Evolutionary conservation across 208 protist species (phyloP), one percentile per base, ranked within the genome.

Genomic region (Leishmania amazonensis): DNA sequence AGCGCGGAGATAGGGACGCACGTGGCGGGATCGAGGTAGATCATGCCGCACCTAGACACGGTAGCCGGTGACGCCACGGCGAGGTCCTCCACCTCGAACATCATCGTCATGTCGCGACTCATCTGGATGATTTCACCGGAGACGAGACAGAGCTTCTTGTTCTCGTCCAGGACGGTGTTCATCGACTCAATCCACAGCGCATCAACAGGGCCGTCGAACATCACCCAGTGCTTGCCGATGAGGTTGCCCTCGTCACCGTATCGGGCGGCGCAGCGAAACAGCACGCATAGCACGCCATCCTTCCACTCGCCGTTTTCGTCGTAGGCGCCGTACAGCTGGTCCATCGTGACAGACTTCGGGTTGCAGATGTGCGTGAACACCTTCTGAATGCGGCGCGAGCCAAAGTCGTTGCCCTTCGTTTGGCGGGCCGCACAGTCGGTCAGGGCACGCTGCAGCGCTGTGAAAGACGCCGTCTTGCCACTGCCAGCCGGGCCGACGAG

Each of bases 341-440:
- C 98, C 98, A 99, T 99, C 35, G 97, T 99, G 60, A 99, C 98
- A 60, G 97, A 93, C 88, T 99, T 99, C 11, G 99, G 98, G 87
- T 99, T 99, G 81, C 99, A 97, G 60, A 98, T 94, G 85, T 98
- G 95, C 35, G 90, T 98, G 81, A 93, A 93, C n/a, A 99, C 97
- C 79, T 94, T 94, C 91, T 96, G 96, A 83, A 96, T 96, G 45
- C 90, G 84, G 51, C 91, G 93, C 24, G 79, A 68, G 62, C 93
- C 93, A 17, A 95, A 77, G 81, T 96, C 85, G 68, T 92, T 87
- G 38, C 92, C 90, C 74, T 94, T 94, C 64, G 79, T 86, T 84
- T 98, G 93, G 68, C 92, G 86, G 19, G 82, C 64, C 38, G 93
- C 90, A 72, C 95, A 97, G 38, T 90, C 81, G 35, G 90, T 93